Conservation (phyloP, 768 basidiomycete genomes). For the Suillus brevipes region DNA sequence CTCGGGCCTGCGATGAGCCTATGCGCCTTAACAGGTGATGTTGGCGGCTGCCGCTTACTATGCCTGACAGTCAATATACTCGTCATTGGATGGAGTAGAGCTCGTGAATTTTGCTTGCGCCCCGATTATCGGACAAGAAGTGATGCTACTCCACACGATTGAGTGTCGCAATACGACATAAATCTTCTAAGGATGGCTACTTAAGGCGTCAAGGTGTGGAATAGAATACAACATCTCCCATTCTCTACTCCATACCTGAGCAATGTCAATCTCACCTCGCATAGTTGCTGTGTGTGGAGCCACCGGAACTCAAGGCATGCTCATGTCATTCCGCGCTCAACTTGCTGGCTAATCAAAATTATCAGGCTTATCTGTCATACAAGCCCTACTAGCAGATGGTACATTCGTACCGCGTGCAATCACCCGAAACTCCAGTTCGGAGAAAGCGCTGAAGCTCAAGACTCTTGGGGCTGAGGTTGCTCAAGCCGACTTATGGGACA, state of each 20-base stretch:
- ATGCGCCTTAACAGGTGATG: not conserved
- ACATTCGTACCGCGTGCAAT: constrained; percentile 35
- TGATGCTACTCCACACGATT: not conserved
- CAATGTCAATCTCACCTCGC: constrained; percentile 22
- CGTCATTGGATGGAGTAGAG: not conserved
- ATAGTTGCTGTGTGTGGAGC: constrained; percentile 37
- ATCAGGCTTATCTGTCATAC: constrained; percentile 29
- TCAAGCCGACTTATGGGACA: constrained; percentile 26
- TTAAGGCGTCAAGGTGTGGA: constrained; percentile 1
- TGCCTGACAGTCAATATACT: not conserved
- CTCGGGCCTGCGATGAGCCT: not conserved
- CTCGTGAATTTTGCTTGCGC: not conserved
- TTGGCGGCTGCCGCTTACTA: not conserved
- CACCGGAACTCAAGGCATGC: constrained; percentile 36
- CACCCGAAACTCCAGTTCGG: constrained; percentile 31
- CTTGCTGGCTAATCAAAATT: not conserved
- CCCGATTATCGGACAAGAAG: not conserved
- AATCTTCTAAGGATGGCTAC: not conserved
- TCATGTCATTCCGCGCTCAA: not conserved
- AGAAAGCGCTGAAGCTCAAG: constrained; percentile 24
- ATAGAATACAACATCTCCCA: not conserved
- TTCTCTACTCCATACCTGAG: constrained; percentile 1
- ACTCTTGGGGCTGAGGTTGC: constrained; percentile 24
- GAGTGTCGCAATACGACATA: not conserved
- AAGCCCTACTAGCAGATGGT: constrained; percentile 3